phyloP scores from a whole-genome alignment of 768 basidiomycete species.

The Botryobasidium botryosum region DNA sequence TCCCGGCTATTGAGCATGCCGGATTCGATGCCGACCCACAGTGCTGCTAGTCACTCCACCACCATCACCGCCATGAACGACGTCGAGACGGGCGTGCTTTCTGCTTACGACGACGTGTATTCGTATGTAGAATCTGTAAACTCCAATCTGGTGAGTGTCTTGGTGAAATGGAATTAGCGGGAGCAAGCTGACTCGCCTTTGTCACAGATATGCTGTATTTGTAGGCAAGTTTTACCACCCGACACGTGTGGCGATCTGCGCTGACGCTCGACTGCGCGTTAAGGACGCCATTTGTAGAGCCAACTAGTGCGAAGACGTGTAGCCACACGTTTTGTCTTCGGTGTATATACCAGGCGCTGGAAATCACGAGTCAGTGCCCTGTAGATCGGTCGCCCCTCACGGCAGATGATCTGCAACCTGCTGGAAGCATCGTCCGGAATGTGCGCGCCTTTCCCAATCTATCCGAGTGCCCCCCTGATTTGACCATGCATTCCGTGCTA shows the following conservation, averaged over 20 bases:
- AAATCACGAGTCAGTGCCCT: conserved; percentile 57
- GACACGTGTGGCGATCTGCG: not conserved
- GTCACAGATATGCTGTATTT: conserved; percentile 58
- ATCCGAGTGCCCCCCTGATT: not conserved
- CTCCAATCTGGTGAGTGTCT: conserved; percentile 42
- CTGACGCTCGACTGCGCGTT: not conserved
- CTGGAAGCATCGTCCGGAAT: conserved; percentile 61
- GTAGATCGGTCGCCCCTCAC: conserved; percentile 60
- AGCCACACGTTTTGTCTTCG: conserved; percentile 76
- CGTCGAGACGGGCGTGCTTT: too few relatives aligned
- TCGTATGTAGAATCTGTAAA: conserved; percentile 50
- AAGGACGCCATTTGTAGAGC: conserved; percentile 60
- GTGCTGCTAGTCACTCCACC: too few relatives aligned
- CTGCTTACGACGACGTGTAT: too few relatives aligned
- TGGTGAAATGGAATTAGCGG: not conserved
- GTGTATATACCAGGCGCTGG: conserved; percentile 57
- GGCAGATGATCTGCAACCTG: conserved; percentile 39
- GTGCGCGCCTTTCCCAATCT: conserved; percentile 26
- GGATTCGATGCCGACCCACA: too few relatives aligned
- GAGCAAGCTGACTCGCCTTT: conserved; percentile 6
- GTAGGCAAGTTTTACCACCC: conserved; percentile 28
- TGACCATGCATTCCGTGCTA: not conserved
- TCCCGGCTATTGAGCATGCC: too few relatives aligned
- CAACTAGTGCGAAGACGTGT: conserved; percentile 56
- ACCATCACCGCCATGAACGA: too few relatives aligned